phyloP scores from a whole-genome alignment of 805 yeast species.

The Peterozyma xylosa region DNA sequence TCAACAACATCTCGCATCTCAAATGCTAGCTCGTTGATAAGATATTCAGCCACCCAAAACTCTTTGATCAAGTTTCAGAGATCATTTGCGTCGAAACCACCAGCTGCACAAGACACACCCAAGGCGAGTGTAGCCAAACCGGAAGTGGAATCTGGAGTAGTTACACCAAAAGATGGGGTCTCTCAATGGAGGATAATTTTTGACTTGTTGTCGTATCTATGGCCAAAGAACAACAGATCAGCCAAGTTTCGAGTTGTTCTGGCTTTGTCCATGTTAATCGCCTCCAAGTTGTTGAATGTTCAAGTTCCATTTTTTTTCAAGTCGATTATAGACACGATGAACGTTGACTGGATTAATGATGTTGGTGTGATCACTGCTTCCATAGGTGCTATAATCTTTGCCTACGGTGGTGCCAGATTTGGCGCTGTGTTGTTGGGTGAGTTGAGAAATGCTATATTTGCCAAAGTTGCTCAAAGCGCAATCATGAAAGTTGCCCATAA shows the following conservation, averaged over 20 bases:
- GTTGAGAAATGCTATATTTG: constrained; percentile 89
- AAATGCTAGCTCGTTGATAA: too few species aligned
- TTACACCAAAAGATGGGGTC: not conserved
- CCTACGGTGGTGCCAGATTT: constrained; percentile 90
- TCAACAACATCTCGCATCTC: too few species aligned
- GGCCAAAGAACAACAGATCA: constrained; percentile 70
- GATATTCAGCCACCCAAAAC: too few species aligned
- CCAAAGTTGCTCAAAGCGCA: constrained; percentile 91
- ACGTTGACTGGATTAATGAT: constrained; percentile 70
- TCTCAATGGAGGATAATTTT: constrained; percentile 51
- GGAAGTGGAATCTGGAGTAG: too few species aligned
- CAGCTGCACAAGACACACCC: too few species aligned
- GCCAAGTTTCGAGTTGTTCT: constrained; percentile 67
- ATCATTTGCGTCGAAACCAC: too few species aligned
- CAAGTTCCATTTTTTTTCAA: constrained; percentile 96
- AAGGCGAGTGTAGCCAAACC: too few species aligned
- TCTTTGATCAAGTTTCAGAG: too few species aligned
- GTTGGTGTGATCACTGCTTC: constrained; percentile 59
- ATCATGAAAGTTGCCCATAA: constrained; percentile 83
- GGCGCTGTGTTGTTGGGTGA: constrained; percentile 95
- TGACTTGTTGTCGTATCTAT: constrained; percentile 60
- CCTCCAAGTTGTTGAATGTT: constrained; percentile 81
- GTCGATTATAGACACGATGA: constrained; percentile 84
- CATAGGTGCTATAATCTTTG: constrained; percentile 63
- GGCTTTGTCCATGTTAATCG: constrained; percentile 67